Evolutionary conservation across 2,329 filamentous ascomycete genomes (phyloP), one percentile per base, ranked within the genome.

Genomic region (Stagonosporopsis vannaccii): DNA sequence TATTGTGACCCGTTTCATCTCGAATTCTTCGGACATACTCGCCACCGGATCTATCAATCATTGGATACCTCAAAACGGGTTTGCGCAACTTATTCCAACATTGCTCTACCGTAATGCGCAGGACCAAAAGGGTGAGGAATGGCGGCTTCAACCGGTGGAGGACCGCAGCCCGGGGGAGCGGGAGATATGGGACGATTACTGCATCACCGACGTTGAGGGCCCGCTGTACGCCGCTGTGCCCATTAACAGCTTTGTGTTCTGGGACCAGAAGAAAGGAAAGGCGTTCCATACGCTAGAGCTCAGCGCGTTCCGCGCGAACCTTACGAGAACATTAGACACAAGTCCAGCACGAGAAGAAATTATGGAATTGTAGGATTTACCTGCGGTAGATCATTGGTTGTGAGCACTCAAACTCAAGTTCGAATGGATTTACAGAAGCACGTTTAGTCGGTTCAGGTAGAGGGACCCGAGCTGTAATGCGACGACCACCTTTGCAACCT

Each of bases 161-260:
- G 60, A 71, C 51, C 60, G 58, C 8, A 48, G 36, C 3, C 46
- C 58, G 2, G 25, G 40, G 8, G 33, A 41, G 17, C 45, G 44
- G 13, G 51, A 51, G 9, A 47, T 74, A 5, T 72, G 66, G 70
- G 70, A 77, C 48, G 75, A 78, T 7, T 77, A 75, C 39, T 79
- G 77, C 49, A 35, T 68, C 3, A 66, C 64, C 0, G 63, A 78
- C 53, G 59, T 75, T 5, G 74, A 77, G 19, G 56, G 53, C 2
- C 35, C 63, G 2, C 62, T 63, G 19, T 78, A 78, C 58, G 76
- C 63, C 2, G 71, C 67, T 2, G 49, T 69, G 15, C 69, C 72
- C 0, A 32, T 77, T 11, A 76, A 75, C 23, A 74, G 76, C 45
- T 22, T 72, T 4, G 67, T 75, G 0, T 76, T 79, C 44, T 78